Base-by-base conservation (phyloP, 1,284 basidiomycete species). In the Agroathelia rolfsii region DNA sequence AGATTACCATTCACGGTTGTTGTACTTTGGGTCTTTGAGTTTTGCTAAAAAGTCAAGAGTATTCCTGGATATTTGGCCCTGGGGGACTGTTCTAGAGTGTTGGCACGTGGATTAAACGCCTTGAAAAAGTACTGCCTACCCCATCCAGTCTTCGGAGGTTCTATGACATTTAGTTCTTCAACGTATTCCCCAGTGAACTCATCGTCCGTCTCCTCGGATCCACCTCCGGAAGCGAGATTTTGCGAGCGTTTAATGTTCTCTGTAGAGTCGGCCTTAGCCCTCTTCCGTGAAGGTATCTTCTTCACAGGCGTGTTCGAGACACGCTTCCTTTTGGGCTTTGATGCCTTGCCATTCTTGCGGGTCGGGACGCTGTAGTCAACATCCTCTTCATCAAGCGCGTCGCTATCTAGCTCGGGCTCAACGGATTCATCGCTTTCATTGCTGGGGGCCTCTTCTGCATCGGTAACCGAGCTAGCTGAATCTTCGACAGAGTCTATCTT, bases 1-100 rank as follows among this genome's bases (percentile, higher is more conserved):
- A 5, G 51, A 69, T 25, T 40, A 84, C 89, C 90, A 95, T 50
- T 87, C 75, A 10, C 90, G 69, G 48, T 94, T 86, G 41, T 95
- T 95, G 45, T 73, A 78, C 30, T 72, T 66, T 2, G 85, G 84
- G 41, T 86, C 72, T 47, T 69, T 66, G 28, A 95, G 59, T 28
- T 80, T 64, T 5, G 49, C 55, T 38, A 94, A 56, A 50, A 94
- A 94, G 46, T 83, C 59, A 19, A 95, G 53, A 2, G 84, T 86
- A 46, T 93, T 90, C 43, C 74, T 63, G 2, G 88, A 93, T 49
- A 95, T 77, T 49, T 79, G 76, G 3, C 90, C 90, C 5, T 83
- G 68, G 0, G 88, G 81, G 0, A 88, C 90, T 87, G 45, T 4
- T 36, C 11, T 12, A 32, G 39, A 27, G 6, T 5, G 18, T 13